Conservation (phyloP, 345 rosid genomes). For the Populus alba region DNA sequence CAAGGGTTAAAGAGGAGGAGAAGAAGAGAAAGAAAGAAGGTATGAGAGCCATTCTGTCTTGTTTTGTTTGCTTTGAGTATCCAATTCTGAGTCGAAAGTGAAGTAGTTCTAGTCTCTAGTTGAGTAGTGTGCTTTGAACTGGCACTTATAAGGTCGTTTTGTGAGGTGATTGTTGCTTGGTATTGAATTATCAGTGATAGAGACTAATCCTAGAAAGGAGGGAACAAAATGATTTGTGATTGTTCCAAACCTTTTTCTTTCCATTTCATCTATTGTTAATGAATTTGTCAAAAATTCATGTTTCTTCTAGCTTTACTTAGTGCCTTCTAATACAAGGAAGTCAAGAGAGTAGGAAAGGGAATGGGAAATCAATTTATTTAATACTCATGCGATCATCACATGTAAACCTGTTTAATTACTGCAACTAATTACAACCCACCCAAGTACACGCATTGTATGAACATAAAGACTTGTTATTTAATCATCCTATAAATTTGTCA, state of each 20-base stretch:
- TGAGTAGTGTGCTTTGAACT: constrained; percentile 26
- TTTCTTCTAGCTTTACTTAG: neutral
- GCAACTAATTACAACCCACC: no score
- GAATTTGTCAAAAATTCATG: neutral
- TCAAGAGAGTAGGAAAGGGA: no score
- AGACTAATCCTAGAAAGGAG: constrained; percentile 27
- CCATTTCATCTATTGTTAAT: neutral
- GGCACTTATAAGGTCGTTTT: constrained; percentile 49
- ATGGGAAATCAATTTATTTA: no score
- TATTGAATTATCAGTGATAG: constrained; percentile 34
- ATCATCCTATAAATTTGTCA: constrained; percentile 2
- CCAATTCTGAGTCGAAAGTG: neutral
- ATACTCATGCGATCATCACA: no score
- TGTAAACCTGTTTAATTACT: no score
- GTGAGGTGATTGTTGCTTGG: constrained; percentile 50
- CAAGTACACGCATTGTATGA: no score
- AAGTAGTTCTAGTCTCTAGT: neutral
- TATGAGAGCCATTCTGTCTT: constrained; percentile 31
- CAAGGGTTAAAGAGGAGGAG: constrained; percentile 28
- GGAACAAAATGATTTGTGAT: constrained; percentile 53
- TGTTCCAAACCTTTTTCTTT: constrained; percentile 5
- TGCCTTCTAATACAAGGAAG: no score
- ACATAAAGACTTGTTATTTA: neutral
- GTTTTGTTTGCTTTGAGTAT: neutral
- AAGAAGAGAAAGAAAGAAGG: constrained; percentile 25